A percentile compares a stretch with the other conserved stretches of the same genome.
phyloP scores from a whole-genome alignment of 345 rosid genomes.

The Excoecaria agallocha region DNA sequence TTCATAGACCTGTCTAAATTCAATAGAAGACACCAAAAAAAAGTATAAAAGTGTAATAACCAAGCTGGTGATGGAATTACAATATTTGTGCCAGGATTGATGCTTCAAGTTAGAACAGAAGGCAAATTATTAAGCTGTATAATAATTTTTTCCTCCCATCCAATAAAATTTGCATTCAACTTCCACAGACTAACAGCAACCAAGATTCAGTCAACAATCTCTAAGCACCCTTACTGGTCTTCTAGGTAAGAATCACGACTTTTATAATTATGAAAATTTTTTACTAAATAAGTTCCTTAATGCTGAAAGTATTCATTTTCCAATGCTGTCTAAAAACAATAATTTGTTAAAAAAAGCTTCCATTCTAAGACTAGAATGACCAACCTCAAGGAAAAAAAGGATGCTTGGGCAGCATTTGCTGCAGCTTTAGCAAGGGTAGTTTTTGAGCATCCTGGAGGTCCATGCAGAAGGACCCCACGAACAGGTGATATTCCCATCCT shows the following conservation, averaged over 20 bases:
- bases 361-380: neutral
- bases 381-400: constrained; percentile 86
- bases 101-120: neutral
- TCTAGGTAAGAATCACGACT: neutral
- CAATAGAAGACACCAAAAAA: neutral
- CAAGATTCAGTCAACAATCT: neutral
- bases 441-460: constrained; percentile 99
- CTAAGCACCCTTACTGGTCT: neutral
- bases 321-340: neutral
- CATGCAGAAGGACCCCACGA: constrained; percentile 86
- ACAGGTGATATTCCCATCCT: constrained; percentile 79
- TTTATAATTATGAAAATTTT: neutral
- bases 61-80: neutral
- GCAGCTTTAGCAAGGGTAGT: constrained; percentile 98
- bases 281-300: neutral
- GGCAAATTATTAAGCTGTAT: neutral
- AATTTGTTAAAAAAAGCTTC: neutral
- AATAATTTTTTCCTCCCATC: neutral
- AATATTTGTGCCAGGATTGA: neutral
- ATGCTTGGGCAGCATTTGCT: constrained; percentile 87
- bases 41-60: neutral
- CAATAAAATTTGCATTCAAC: neutral
- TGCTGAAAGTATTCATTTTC: neutral
- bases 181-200: neutral
- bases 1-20: neutral